Conservation (phyloP, 106 monocot species). For the Dendrobium chrysotoxum region DNA sequence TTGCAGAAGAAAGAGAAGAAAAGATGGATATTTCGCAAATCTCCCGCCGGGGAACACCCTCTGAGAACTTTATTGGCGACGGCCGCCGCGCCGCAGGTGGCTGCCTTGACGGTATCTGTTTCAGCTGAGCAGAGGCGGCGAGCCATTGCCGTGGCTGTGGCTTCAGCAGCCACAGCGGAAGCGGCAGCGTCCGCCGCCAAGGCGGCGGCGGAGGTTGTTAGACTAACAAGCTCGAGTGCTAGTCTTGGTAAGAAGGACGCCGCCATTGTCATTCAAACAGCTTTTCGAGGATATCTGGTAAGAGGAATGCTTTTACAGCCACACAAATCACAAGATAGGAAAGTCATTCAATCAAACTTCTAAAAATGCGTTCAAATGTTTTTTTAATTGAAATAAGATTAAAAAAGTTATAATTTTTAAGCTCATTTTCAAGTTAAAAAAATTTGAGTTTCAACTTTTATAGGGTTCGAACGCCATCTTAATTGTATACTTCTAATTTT, state of each 20-base stretch:
- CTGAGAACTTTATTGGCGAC: neutral
- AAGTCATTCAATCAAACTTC: no score
- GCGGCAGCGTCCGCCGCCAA: conserved; percentile 81
- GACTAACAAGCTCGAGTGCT: conserved; percentile 45
- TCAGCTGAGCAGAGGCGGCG: conserved; percentile 46
- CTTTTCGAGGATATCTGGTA: conserved; percentile 89
- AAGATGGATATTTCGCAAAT: conserved; percentile 77
- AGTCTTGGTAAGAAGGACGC: conserved; percentile 51
- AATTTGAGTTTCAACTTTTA: no score
- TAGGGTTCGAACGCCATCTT: no score
- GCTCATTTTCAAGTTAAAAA: neutral
- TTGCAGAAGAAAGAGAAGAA: conserved; percentile 54
- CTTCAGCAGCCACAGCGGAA: conserved; percentile 78
- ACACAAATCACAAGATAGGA: no score
- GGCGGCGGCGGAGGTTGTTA: conserved; percentile 77
- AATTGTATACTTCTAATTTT: no score
- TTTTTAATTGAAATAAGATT: neutral
- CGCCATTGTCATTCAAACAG: conserved; percentile 75
- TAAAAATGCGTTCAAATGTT: neutral
- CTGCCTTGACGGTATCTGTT: conserved; percentile 9
- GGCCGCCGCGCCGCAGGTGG: neutral
- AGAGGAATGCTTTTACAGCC: neutral
- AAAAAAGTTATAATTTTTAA: neutral
- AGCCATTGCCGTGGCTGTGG: conserved; percentile 73
- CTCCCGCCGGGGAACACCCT: conserved; percentile 15